These are phyloP conservation scores for Ophiocordyceps polyrhachis-furcata DNA, from an alignment of 2,329 filamentous ascomycete species.

Conservation along the genomic window DNA sequence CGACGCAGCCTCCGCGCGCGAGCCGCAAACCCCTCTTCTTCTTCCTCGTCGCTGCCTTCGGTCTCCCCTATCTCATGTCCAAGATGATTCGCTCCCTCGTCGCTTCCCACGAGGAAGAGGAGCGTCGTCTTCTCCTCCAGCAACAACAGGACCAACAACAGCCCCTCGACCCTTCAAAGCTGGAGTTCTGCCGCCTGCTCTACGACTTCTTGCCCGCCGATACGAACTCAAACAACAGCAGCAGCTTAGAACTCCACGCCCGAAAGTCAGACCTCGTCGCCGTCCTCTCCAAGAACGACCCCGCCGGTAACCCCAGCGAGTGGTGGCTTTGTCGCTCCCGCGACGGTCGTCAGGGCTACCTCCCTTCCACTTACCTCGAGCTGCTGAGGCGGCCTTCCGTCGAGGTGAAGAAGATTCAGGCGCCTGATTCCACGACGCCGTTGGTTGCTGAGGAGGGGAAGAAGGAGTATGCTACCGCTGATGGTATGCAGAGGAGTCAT, in stretches of 20 bases:
- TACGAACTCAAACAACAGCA: constrained; percentile 14
- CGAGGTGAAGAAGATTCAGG: constrained; percentile 32
- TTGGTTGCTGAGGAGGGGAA: constrained; percentile 22
- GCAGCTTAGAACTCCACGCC: constrained; percentile 66
- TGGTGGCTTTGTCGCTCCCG: constrained; percentile 94
- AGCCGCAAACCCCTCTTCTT: constrained; percentile 93
- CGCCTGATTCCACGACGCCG: constrained; percentile 7
- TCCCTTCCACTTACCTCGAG: constrained; percentile 82
- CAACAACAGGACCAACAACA: constrained; percentile 32
- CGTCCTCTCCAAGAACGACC: constrained; percentile 81
- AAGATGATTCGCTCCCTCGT: constrained; percentile 82
- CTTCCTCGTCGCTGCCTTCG: constrained; percentile 87
- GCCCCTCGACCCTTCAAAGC: constrained; percentile 66
- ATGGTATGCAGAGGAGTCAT: constrained; percentile 38
- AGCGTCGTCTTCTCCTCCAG: constrained; percentile 28
- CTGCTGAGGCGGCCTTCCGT: constrained; percentile 38
- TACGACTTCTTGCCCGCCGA: constrained; percentile 80
- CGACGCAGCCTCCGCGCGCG: constrained; percentile 35
- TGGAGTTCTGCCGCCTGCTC: constrained; percentile 88
- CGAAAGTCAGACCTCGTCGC: constrained; percentile 93
- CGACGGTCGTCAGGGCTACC: constrained; percentile 78
- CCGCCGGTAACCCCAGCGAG: constrained; percentile 76
- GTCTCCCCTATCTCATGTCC: constrained; percentile 89
- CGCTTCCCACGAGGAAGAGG: constrained; percentile 68
- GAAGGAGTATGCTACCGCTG: constrained; percentile 32